phyloP scores from a whole-genome alignment of 768 basidiomycete genomes.

The Tulasnella sp. region DNA sequence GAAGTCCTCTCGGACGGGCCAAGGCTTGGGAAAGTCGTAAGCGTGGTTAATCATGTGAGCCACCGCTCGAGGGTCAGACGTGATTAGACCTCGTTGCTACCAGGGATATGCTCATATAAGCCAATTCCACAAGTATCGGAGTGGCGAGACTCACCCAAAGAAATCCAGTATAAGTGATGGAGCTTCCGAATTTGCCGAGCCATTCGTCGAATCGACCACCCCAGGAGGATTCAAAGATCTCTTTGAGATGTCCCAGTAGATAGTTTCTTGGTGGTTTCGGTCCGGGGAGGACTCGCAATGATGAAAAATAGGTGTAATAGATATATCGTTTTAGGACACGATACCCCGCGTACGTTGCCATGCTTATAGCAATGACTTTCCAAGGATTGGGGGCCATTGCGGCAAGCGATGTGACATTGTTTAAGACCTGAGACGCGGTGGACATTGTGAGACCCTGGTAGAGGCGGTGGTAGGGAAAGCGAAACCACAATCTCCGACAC shows the following conservation, averaged over 20 bases:
- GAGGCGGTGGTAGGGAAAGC: background rate
- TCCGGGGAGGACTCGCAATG: background rate
- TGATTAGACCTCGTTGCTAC: conserved; percentile 26
- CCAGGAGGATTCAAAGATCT: background rate
- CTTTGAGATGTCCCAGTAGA: background rate
- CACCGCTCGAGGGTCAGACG: conserved; percentile 30
- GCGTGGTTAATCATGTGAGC: conserved; percentile 27
- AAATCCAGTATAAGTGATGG: conserved; percentile 51
- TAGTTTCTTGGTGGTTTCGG: background rate
- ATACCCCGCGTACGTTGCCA: background rate
- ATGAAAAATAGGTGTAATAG: background rate
- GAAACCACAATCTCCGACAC: background rate
- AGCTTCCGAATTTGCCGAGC: conserved; percentile 54
- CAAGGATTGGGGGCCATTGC: background rate
- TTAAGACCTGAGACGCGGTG: background rate
- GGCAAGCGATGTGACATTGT: background rate
- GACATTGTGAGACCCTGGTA: background rate
- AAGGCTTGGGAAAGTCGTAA: conserved; percentile 31
- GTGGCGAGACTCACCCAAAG: conserved; percentile 39
- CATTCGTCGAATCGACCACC: conserved; percentile 51
- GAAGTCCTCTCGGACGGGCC: conserved; percentile 8
- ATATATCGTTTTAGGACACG: background rate
- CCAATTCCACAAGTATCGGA: too few species aligned
- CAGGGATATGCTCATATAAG: too few species aligned
- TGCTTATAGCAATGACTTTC: background rate